These are phyloP conservation scores for Aurifilum marmelostoma DNA, from an alignment of 2,329 filamentous ascomycete genomes.

Conservation along the genomic window DNA sequence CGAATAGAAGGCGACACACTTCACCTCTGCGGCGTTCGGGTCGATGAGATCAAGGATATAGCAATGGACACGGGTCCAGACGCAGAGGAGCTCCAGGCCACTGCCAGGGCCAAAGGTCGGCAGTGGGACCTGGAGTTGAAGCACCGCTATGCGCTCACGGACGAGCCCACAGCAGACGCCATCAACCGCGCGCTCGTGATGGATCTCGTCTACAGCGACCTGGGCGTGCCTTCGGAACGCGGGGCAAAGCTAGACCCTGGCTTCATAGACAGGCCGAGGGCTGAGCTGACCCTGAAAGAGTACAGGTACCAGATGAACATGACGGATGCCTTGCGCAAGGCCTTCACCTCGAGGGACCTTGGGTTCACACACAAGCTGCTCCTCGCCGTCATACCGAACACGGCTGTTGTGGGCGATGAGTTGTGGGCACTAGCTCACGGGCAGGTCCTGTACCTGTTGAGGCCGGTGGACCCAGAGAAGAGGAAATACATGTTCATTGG, in stretches of 20 bases:
- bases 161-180: not conserved
- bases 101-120: not conserved
- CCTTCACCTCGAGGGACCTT: not conserved
- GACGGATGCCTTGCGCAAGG: not conserved
- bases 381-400: not conserved
- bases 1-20: not conserved
- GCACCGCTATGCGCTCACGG: not conserved
- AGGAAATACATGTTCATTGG: not conserved
- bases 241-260: conserved; percentile 7
- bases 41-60: conserved; percentile 5
- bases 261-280: not conserved
- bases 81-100: not conserved
- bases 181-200: not conserved
- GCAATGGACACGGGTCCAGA: not conserved
- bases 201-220: conserved; percentile 5
- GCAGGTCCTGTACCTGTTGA: conserved; percentile 3
- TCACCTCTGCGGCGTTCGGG: not conserved
- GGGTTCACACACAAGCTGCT: not conserved
- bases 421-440: not conserved
- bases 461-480: not conserved
- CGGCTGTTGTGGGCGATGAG: conserved; percentile 6
- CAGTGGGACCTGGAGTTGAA: not conserved
- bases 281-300: not conserved
- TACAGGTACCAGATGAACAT: not conserved
- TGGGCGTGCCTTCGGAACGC: not conserved